Conservation (phyloP, 148 eudicot genomes). For the Fagopyrum esculentum region DNA sequence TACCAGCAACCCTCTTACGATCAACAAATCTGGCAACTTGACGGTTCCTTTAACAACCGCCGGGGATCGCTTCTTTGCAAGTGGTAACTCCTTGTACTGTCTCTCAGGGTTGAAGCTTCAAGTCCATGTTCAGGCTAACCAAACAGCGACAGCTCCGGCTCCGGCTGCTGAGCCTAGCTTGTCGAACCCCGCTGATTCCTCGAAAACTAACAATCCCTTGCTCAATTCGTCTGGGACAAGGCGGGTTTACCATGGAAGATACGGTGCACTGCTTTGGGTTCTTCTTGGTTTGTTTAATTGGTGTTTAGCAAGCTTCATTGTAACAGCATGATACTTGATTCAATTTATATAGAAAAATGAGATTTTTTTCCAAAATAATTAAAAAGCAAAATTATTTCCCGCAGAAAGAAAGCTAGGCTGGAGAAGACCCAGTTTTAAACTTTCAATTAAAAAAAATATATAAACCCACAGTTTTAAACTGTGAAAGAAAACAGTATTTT, state of each 20-base stretch:
- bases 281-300: neutral
- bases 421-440: too few species aligned
- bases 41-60: conserved; percentile 42
- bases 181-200: neutral
- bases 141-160: conserved; percentile 19
- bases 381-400: too few species aligned
- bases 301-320: neutral
- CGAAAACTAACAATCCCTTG: neutral
- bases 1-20: conserved; percentile 34
- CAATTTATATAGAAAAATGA: too few species aligned
- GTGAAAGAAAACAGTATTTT: too few species aligned
- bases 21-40: conserved; percentile 54
- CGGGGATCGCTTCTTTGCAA: conserved; percentile 60
- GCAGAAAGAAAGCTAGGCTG: too few species aligned
- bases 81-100: conserved; percentile 63
- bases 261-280: neutral
- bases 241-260: neutral
- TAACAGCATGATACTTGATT: too few species aligned
- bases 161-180: conserved; percentile 15
- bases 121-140: conserved; percentile 30
- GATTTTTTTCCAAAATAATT: too few species aligned
- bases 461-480: too few species aligned
- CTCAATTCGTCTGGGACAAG: neutral
- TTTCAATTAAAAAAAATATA: too few species aligned
- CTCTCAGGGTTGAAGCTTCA: conserved; percentile 78